Percentiles rank a stretch among this genome's conserved stretches.
phyloP scores from a whole-genome alignment of 2,329 filamentous ascomycete genomes.

The Talaromyces sp. region DNA sequence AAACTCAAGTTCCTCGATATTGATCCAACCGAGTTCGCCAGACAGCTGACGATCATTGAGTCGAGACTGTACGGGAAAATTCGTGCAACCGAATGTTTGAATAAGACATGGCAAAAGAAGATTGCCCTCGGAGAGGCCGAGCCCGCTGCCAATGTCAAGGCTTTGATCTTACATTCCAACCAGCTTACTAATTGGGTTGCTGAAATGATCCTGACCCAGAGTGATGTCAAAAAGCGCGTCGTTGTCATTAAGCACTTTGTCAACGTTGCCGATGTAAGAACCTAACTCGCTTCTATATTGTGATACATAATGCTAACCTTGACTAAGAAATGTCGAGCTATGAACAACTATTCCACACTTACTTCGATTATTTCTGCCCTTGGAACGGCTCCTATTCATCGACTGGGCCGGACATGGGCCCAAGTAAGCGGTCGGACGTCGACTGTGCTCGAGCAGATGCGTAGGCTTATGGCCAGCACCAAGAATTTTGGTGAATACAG shows the following conservation, averaged over 20 bases:
- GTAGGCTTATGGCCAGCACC: constrained; percentile 89
- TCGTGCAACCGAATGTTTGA: constrained; percentile 89
- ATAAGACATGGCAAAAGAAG: constrained; percentile 99
- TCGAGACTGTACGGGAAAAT: constrained; percentile 93
- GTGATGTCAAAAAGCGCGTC: constrained; percentile 91
- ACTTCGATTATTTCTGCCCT: constrained; percentile 97
- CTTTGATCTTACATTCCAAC: constrained; percentile 94
- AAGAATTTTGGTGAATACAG: constrained; percentile 98
- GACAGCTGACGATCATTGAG: constrained; percentile 94
- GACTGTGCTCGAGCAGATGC: constrained; percentile 79
- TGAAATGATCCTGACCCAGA: constrained; percentile 94
- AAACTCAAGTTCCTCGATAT: constrained; percentile 98
- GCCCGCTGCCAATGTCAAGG: constrained; percentile 89
- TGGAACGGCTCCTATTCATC: constrained; percentile 89
- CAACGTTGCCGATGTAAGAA: constrained; percentile 77
- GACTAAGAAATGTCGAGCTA: constrained; percentile 74
- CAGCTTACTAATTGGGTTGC: constrained; percentile 99
- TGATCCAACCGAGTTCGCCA: constrained; percentile 91
- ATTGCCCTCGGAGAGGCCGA: constrained; percentile 64
- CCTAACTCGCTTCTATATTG: neutral
- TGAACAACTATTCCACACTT: constrained; percentile 97
- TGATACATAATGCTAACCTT: constrained; percentile 14
- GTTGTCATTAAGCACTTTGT: constrained; percentile 99
- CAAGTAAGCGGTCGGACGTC: constrained; percentile 84
- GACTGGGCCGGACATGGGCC: constrained; percentile 88